Percentiles rank a stretch among this genome's conserved stretches.
Conservation (phyloP, 192 early-diverging fungal genomes). For the Dimargaris xerosporica region DNA sequence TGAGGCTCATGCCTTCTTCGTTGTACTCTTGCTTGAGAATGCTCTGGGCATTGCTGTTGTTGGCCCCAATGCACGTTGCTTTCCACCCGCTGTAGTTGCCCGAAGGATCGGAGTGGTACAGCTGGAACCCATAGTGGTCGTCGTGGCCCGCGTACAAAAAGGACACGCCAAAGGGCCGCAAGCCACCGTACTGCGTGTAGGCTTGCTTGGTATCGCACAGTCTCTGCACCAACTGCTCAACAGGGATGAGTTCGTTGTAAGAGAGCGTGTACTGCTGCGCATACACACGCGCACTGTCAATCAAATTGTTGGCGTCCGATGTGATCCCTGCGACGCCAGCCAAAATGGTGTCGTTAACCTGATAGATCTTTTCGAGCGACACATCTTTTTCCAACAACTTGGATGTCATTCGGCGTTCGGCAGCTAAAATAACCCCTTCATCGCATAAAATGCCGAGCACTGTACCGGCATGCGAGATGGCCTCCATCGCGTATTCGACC, state of each 20-base stretch:
- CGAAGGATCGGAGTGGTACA: conserved; percentile 96
- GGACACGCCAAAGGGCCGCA: conserved; percentile 97
- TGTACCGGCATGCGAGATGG: conserved; percentile 93
- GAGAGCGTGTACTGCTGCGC: conserved; percentile 78
- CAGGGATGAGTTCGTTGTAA: conserved; percentile 86
- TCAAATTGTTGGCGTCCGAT: conserved; percentile 89
- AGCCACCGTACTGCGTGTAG: conserved; percentile 95
- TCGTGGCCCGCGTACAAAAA: conserved; percentile 96
- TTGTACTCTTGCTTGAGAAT: conserved; percentile 97
- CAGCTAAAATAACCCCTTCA: conserved; percentile 92
- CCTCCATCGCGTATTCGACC: conserved; percentile 99
- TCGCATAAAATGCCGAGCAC: conserved; percentile 80
- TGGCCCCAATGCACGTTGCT: conserved; percentile 94
- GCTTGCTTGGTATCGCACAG: conserved; percentile 97
- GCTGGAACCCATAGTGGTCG: conserved; percentile 78
- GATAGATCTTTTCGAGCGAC: conserved; percentile 90
- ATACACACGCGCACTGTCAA: conserved; percentile 69
- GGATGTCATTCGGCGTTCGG: conserved; percentile 88
- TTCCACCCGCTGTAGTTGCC: conserved; percentile 99
- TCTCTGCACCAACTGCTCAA: conserved; percentile 86
- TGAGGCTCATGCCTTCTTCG: conserved; percentile 60
- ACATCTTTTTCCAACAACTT: conserved; percentile 80
- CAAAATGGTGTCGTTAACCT: conserved; percentile 82
- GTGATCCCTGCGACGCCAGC: conserved; percentile 95
- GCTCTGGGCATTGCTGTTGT: conserved; percentile 75